Evolutionary conservation across 495 filamentous ascomycete genomes (phyloP).

Genomic region (Penicillium malachiteum): DNA sequence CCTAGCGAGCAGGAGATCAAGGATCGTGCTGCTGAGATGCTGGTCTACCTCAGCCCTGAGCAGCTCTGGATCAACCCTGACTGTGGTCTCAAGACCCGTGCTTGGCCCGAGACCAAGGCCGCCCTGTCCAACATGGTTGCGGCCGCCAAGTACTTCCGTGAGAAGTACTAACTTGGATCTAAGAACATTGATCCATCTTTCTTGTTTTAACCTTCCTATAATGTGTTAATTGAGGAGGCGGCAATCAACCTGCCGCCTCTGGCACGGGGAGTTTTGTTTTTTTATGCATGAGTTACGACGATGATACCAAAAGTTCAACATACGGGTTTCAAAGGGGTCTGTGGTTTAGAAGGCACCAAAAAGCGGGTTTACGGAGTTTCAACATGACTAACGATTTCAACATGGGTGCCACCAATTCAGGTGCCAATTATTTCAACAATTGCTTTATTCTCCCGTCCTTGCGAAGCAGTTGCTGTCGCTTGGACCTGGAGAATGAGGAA

Average conservation of each 20-base stretch:
- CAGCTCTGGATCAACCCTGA: constrained; percentile 99
- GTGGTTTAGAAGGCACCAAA: constrained; percentile 45
- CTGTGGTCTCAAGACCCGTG: constrained; percentile 96
- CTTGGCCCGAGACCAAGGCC: constrained; percentile 95
- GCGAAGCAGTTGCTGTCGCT: constrained; percentile 5
- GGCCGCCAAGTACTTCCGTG: constrained; percentile 93
- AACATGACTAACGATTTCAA: constrained; percentile 62
- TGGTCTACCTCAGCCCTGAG: constrained; percentile 85
- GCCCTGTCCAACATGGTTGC: constrained; percentile 90
- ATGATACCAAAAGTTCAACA: constrained; percentile 57
- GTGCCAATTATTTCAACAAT: constrained; percentile 37
- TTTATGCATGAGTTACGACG: constrained; percentile 45
- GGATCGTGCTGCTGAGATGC: constrained; percentile 95
- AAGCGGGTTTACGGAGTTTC: constrained; percentile 50
- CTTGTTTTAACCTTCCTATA: constrained; percentile 16
- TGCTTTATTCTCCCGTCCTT: constrained; percentile 23
- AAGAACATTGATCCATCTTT: constrained; percentile 4
- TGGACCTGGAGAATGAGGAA: constrained; percentile 17
- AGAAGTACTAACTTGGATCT: constrained; percentile 68
- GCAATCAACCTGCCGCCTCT: constrained; percentile 47
- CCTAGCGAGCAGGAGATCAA: constrained; percentile 95
- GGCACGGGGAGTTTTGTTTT: constrained; percentile 34
- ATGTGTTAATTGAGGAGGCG: constrained; percentile 35
- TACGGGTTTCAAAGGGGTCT: constrained; percentile 45
- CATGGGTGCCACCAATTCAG: constrained; percentile 49